Base-by-base conservation (phyloP, 805 yeast genomes). In the Nakazawaea molendinolei region DNA sequence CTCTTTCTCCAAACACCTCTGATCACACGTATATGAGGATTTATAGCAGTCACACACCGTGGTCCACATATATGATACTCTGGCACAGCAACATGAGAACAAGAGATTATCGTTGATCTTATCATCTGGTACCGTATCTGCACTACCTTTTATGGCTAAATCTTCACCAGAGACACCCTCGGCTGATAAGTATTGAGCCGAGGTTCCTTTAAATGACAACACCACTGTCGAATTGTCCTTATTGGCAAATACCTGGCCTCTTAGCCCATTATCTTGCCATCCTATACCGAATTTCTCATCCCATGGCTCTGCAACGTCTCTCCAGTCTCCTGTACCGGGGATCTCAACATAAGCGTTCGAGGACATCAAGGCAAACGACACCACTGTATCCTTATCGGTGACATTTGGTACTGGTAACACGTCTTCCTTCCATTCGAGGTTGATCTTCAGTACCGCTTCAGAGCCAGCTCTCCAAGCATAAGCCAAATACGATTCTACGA, bases 1-100 rank as follows among this genome's bases (percentile, higher is more conserved):
- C 50, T 85, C 95, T 34, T 62, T 65, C 53, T 87, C 97, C 18
- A 92, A 60, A 52, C 98, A 92, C 40, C 71, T 71, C 56, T 86
- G 92, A 56, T 87, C 80, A 59, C 98, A 92, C 0, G 90, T 84
- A 56, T 85, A 86, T 0, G 94, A 73, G 35, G 73, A 75, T 43
- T 77, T 74, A 52, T 81, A 90, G 54, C 98, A 92, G 56, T 87
- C 96, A 60, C 98, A 92, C 1, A 87, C 97, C 0, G 97, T 83
- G 6, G 81, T 76, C 98, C 97, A 92, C 58, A 86, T 59, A 45
- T 86, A 87, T 25, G 92, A 75, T 1, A 90, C 81, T 25, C 97
- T 69, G 0, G 95, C 97, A 61, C 98, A 92, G 56, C 98, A 92
- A 56, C 98, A 92, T 8, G 94, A 84, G 54, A 92, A 92, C 23